Conservation (phyloP, 116 monocot species). For the Dioscorea cayenensis region DNA sequence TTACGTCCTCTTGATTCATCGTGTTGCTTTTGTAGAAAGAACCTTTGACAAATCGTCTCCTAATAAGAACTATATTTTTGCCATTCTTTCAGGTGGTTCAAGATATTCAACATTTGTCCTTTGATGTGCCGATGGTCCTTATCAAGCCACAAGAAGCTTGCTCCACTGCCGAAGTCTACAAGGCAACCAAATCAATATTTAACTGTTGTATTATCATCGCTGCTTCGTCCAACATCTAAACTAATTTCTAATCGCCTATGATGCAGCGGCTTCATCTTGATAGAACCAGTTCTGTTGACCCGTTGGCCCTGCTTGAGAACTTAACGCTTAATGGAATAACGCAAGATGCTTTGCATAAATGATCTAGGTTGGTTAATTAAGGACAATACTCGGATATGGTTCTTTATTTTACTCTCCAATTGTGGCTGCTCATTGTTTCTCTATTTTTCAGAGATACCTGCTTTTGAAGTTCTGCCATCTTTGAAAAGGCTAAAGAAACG, state of each 20-base stretch:
- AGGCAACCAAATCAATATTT: conserved; percentile 29
- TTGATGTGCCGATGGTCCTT: conserved; percentile 82
- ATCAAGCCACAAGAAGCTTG: conserved; percentile 94
- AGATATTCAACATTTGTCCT: conserved; percentile 59
- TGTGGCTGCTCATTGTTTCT: conserved; percentile 1
- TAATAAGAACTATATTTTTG: background rate
- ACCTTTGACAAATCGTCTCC: background rate
- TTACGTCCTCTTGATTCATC: too few species aligned
- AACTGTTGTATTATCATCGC: background rate
- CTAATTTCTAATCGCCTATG: background rate
- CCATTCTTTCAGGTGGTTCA: conserved; percentile 51
- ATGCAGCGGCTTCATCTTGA: conserved; percentile 71
- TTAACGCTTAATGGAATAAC: conserved; percentile 70
- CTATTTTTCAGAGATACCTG: conserved; percentile 62
- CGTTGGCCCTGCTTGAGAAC: conserved; percentile 50
- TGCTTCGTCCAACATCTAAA: background rate
- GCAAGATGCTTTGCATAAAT: conserved; percentile 88
- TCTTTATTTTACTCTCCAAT: background rate
- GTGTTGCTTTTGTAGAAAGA: too few species aligned
- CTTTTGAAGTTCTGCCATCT: conserved; percentile 95
- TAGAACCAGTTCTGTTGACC: conserved; percentile 67
- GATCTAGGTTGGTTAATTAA: conserved; percentile 60
- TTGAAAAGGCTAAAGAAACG: conserved; percentile 83
- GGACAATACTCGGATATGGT: background rate
- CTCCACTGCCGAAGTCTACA: conserved; percentile 94